These are phyloP conservation scores for Nakazawaea ernobii DNA, from an alignment of 805 yeast genomes.

Conservation along the genomic window DNA sequence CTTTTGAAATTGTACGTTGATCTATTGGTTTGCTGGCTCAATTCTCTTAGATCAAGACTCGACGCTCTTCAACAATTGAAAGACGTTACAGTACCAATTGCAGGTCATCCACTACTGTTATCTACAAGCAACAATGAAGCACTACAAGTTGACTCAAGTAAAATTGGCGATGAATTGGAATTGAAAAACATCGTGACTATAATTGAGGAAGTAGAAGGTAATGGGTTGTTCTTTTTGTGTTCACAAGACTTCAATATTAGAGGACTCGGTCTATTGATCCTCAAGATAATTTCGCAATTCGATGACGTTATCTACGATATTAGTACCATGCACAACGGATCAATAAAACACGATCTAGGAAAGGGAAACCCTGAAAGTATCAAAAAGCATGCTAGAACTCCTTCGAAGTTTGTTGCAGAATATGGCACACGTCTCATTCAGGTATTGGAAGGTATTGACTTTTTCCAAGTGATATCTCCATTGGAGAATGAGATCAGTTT, in stretches of 20 bases:
- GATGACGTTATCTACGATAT: constrained; percentile 71
- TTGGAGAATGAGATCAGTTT: constrained; percentile 50
- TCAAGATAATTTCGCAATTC: constrained; percentile 77
- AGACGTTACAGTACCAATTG: constrained; percentile 7
- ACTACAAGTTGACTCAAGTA: constrained; percentile 19
- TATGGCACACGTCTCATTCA: constrained; percentile 73
- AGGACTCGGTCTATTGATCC: constrained; percentile 66
- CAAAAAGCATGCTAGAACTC: constrained; percentile 43
- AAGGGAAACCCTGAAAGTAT: not conserved
- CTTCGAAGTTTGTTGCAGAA: constrained; percentile 73
- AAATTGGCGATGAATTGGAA: constrained; percentile 53
- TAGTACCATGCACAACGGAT: constrained; percentile 15
- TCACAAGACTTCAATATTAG: constrained; percentile 79
- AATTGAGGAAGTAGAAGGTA: constrained; percentile 93
- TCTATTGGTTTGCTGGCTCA: constrained; percentile 76
- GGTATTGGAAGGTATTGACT: constrained; percentile 66
- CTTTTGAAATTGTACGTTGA: constrained; percentile 71
- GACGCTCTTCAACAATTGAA: constrained; percentile 17
- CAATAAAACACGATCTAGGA: not conserved
- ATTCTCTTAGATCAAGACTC: constrained; percentile 40
- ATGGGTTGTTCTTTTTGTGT: constrained; percentile 86
- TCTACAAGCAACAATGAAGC: constrained; percentile 20
- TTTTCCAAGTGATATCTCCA: constrained; percentile 53
- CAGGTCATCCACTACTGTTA: constrained; percentile 8
- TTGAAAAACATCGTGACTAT: constrained; percentile 76